Base-by-base conservation (phyloP, 2,329 filamentous ascomycete genomes). In the Sodiomyces alkalinus region DNA sequence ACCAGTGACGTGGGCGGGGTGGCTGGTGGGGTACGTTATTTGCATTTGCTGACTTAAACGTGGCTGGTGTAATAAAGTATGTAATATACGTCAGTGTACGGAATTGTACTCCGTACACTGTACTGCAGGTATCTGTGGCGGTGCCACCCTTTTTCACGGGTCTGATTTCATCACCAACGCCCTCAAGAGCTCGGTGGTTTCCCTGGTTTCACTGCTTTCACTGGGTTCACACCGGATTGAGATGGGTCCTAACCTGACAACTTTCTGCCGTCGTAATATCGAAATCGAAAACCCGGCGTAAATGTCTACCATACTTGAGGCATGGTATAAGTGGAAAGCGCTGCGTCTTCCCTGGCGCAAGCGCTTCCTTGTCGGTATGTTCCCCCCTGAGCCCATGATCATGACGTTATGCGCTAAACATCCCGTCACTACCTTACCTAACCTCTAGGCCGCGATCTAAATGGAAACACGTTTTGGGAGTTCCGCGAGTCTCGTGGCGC, bases 391-490 rank as follows among this genome's bases (percentile, higher is more conserved):
- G n/a, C n/a, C n/a, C n/a, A n/a, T n/a, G n/a, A n/a, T n/a, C n/a
- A n/a, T n/a, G n/a, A n/a, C n/a, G n/a, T n/a, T n/a, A n/a, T n/a
- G n/a, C n/a, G n/a, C n/a, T n/a, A n/a, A n/a, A n/a, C n/a, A n/a
- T n/a, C n/a, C n/a, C n/a, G n/a, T n/a, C n/a, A n/a, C n/a, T n/a
- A n/a, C n/a, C n/a, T n/a, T n/a, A n/a, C n/a, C n/a, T n/a, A n/a
- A n/a, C n/a, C 13, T 22, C 14, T 37, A 77, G 73, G 74, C 38
- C 58, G 65, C 41, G 74, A 79, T 44, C 68, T 77, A 33, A 44
- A 68, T 15, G 71, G 72, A 31, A 77, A 78, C 52, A 76, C 73
- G 4, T 79, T 67, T 55, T 79, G 74, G 72, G 69, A 76, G 42
- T 76, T 78, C 51, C 61, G 60, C 33, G 63, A 74, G 38, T 41